Evolutionary conservation across 306 rosid species (phyloP).

Genomic region (Inga oerstediana): DNA sequence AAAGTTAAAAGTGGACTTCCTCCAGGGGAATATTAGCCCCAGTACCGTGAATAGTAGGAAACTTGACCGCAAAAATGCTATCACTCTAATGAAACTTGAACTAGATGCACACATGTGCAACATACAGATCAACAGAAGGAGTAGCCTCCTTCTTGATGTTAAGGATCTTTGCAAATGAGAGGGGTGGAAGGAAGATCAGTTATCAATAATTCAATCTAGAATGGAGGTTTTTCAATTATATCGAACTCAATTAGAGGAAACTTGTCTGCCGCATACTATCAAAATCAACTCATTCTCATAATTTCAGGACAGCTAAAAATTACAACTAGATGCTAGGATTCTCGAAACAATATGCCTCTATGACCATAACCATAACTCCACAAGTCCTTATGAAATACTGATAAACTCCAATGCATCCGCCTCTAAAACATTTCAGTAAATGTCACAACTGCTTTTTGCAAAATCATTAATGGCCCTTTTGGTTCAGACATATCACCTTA

Average conservation of each 20-base stretch:
- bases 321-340: not conserved
- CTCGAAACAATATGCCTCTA: not conserved
- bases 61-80: not conserved
- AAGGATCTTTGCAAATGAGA: not conserved
- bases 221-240: not conserved
- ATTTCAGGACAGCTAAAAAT: not conserved
- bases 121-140: constrained; percentile 2
- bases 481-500: not conserved
- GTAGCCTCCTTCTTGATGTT: not conserved
- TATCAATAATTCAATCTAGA: constrained; percentile 1
- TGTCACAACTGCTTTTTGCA: not conserved
- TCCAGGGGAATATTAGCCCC: not conserved
- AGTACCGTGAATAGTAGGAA: not conserved
- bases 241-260: not conserved
- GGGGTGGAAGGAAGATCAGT: not conserved
- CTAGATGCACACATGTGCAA: not conserved
- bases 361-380: not conserved
- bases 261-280: not conserved
- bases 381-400: not conserved
- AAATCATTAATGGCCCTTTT: not conserved
- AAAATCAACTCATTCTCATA: not conserved
- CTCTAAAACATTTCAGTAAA: not conserved
- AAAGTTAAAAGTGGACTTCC: not conserved
- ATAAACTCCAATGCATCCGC: not conserved
- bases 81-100: not conserved